These are phyloP conservation scores for Capsicum rhomboideum DNA, from an alignment of 257 asterid genomes.

Conservation along the genomic window DNA sequence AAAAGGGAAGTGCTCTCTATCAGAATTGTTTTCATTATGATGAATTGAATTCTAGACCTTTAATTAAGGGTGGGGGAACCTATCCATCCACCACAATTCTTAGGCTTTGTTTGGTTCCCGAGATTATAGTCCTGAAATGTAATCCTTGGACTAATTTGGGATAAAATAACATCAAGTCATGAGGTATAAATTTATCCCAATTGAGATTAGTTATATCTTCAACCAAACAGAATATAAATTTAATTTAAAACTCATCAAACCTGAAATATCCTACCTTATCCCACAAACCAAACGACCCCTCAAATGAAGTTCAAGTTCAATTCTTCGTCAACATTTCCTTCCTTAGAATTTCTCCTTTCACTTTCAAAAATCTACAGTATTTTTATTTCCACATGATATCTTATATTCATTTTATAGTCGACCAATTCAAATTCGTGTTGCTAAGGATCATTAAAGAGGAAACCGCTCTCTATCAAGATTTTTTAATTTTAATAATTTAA, in stretches of 20 bases:
- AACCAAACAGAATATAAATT: neutral
- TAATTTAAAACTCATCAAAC: neutral
- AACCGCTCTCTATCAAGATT: neutral
- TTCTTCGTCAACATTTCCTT: neutral
- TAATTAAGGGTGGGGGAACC: rapidly evolving
- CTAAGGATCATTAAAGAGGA: neutral
- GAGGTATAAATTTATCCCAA: neutral
- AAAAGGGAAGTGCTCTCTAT: too few relatives aligned
- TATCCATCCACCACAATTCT: neutral
- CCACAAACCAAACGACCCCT: neutral
- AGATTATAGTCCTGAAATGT: rapidly evolving
- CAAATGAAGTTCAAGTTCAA: neutral
- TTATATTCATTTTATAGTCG: neutral
- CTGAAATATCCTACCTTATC: neutral
- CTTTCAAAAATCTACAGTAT: neutral
- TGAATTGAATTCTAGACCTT: too few relatives aligned
- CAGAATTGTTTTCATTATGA: too few relatives aligned
- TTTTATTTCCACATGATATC: neutral
- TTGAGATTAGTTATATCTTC: neutral
- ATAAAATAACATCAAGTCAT: neutral
- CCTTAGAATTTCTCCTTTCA: neutral
- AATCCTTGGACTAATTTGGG: neutral
- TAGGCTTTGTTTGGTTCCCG: rapidly evolving
- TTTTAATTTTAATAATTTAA: neutral
- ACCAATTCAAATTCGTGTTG: neutral